Base-by-base conservation (phyloP, 805 yeast species). In the Yamadazyma olivae region DNA sequence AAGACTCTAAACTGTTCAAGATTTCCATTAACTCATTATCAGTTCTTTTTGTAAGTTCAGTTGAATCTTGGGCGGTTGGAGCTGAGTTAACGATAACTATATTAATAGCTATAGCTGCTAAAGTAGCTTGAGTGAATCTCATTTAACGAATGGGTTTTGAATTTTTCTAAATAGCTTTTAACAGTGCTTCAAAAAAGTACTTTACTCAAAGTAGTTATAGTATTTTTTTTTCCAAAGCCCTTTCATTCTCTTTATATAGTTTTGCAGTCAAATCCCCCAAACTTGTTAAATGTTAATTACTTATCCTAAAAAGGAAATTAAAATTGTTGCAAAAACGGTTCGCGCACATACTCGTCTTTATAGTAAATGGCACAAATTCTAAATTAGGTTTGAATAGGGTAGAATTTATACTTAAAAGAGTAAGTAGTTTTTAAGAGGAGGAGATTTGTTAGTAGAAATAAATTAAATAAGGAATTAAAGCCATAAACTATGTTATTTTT, bases 1-100 rank as follows among this genome's bases (percentile, higher is more conserved):
- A 48, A 31, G 43, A 44, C 13, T 54, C 47, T 26, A 62, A 47
- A 13, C 51, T 47, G 6, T 45, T 45, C 17, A 64, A 38, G 8
- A 44, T 13, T 17, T 36, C 44, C 15, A 26, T 16, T 20, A 65
- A 51, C 16, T 43, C 51, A 19, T 44, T 48, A 32, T 45, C 41
- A 10, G 36, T 17, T 39, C 41, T 41, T 32, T 23, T 34, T 8
- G 33, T 41, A 19, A 54, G 40, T 4, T 49, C 54, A 17, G 48
- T 24, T n/a, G 38, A 7, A 40, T 32, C 31, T n/a, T 27, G 12
- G 21, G 15, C 24, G 17, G 50, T 23, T 17, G 49, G 50, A 17
- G 51, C 51, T 15, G 50, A 39, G 21, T 26, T 27, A 21, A 37
- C 40, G 3, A 39, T 33, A 3, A 40, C 35, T 9, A 38, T 27